phyloP scores from a whole-genome alignment of 2,329 filamentous ascomycete species.

The Lachnellula suecica region DNA sequence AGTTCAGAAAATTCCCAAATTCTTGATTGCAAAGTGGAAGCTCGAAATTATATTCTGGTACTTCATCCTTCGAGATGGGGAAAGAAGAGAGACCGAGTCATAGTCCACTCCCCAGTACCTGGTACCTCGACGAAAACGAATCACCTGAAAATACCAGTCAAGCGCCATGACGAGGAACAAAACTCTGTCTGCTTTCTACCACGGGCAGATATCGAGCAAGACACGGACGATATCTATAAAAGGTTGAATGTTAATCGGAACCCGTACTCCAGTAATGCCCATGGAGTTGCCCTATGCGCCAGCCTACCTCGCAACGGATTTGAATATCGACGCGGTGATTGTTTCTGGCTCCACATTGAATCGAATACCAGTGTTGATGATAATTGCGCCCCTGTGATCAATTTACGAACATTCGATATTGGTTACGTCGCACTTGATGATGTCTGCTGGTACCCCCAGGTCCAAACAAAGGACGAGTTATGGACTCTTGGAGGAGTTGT shows the following conservation, averaged over 20 bases:
- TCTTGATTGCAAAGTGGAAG: constrained; percentile 15
- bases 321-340: constrained; percentile 14
- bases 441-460: constrained; percentile 25
- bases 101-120: constrained; percentile 24
- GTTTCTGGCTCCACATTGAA: constrained; percentile 23
- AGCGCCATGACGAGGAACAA: constrained; percentile 16
- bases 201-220: constrained; percentile 24
- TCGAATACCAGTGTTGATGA: constrained; percentile 3
- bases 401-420: constrained; percentile 18
- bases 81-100: constrained; percentile 14
- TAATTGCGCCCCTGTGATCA: constrained; percentile 22
- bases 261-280: constrained; percentile 13
- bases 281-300: constrained; percentile 21
- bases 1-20: not conserved
- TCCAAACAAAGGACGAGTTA: constrained; percentile 16
- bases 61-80: constrained; percentile 20
- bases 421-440: constrained; percentile 18
- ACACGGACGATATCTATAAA: constrained; percentile 16
- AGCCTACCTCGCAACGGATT: constrained; percentile 12
- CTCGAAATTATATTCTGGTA: constrained; percentile 24
- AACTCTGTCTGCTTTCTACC: constrained; percentile 25
- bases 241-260: constrained; percentile 8
- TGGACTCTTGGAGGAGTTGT: constrained; percentile 23
- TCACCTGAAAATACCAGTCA: constrained; percentile 17
- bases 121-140: constrained; percentile 8